Conservation (phyloP, 1,284 basidiomycete species). For the Agaricales sp. region DNA sequence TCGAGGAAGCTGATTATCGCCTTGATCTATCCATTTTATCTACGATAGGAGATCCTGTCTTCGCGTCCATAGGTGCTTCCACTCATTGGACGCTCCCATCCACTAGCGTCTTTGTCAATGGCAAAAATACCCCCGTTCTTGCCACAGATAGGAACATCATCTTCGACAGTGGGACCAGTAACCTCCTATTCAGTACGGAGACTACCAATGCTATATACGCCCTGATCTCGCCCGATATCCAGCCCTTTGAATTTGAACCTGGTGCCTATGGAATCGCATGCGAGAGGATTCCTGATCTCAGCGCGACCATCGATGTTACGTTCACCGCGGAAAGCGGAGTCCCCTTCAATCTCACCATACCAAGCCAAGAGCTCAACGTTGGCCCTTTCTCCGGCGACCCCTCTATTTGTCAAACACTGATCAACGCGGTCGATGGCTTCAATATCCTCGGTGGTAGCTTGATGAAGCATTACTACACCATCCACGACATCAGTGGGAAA, state of each 20-base stretch:
- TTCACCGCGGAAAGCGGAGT: slow-evolving; percentile 22
- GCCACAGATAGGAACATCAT: slow-evolving; percentile 21
- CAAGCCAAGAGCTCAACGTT: slow-evolving; percentile 28
- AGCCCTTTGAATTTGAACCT: slow-evolving; percentile 22
- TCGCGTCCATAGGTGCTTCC: no score
- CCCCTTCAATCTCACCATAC: slow-evolving; percentile 29
- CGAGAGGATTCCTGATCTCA: slow-evolving; percentile 20
- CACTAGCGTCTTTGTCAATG: slow-evolving; percentile 25
- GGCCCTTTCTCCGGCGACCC: slow-evolving; percentile 27
- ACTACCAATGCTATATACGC: slow-evolving; percentile 28
- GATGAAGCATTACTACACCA: slow-evolving; percentile 30
- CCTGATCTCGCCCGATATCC: slow-evolving; percentile 29
- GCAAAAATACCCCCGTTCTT: slow-evolving; percentile 22
- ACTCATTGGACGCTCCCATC: slow-evolving; percentile 22
- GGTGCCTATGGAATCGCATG: slow-evolving; percentile 31
- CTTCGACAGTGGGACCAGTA: slow-evolving; percentile 33
- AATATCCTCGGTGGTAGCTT: slow-evolving; percentile 26
- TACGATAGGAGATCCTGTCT: no score
- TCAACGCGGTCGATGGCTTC: slow-evolving; percentile 27
- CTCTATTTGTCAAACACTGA: slow-evolving; percentile 29
- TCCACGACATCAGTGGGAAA: slow-evolving; percentile 23
- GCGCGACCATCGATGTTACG: slow-evolving; percentile 25
- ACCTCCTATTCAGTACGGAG: slow-evolving; percentile 21
- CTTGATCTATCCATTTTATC: no score
- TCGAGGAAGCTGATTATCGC: no score